Evolutionary conservation across 2,329 filamentous ascomycete species (phyloP).

Genomic region (Parastagonospora avenae): DNA sequence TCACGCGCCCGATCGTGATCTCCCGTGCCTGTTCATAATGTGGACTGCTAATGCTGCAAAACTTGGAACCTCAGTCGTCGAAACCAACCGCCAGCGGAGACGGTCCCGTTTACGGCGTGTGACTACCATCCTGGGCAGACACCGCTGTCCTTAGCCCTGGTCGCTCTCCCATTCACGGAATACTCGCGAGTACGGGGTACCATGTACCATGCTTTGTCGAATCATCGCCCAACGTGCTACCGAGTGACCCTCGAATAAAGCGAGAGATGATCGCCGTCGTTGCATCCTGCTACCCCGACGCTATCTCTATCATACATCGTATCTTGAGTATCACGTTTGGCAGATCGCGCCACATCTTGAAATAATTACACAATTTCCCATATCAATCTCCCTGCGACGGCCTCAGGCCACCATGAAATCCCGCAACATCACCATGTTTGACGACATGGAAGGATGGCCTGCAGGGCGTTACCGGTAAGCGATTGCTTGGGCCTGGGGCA

Average conservation of each 20-base stretch:
- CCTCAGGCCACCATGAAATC: too few species aligned
- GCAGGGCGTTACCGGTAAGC: too few species aligned
- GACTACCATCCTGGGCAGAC: slow-evolving; percentile 3
- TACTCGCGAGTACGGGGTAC: slow-evolving; percentile 4
- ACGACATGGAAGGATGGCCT: too few species aligned
- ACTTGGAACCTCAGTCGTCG: slow-evolving; percentile 18
- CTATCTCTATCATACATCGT: not conserved
- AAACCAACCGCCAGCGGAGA: slow-evolving; percentile 23
- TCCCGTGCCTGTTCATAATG: slow-evolving; percentile 23
- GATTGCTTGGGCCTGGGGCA: too few species aligned
- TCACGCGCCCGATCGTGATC: slow-evolving; percentile 6
- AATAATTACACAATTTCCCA: not conserved
- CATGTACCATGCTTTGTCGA: slow-evolving; percentile 12
- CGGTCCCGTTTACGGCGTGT: slow-evolving; percentile 15
- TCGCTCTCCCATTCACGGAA: slow-evolving; percentile 11
- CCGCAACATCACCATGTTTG: too few species aligned
- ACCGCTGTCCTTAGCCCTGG: slow-evolving; percentile 11
- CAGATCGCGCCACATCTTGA: slow-evolving; percentile 2
- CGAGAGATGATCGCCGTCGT: slow-evolving; percentile 18
- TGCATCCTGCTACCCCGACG: slow-evolving; percentile 6
- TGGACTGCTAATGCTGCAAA: slow-evolving; percentile 23
- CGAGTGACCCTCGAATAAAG: not conserved
- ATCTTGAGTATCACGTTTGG: slow-evolving; percentile 7
- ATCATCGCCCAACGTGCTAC: slow-evolving; percentile 24
- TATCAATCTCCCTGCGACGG: too few species aligned